phyloP scores from a whole-genome alignment of 2,329 filamentous ascomycete genomes.

The Neonectria sp. region DNA sequence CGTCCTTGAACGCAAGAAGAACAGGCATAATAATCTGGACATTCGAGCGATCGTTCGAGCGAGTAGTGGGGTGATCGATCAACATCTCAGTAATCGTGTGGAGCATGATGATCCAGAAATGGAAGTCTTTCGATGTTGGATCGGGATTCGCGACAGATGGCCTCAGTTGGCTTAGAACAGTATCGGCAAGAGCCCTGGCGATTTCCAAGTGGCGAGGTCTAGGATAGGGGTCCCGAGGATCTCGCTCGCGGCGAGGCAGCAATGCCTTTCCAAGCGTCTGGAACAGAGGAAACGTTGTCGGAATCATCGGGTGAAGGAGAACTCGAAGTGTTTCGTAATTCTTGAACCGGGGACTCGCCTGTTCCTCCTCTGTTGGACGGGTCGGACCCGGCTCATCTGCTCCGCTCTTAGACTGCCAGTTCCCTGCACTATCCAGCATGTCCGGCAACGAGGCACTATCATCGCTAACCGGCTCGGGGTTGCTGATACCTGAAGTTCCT shows the following conservation, averaged over 20 bases:
- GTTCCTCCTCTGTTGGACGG: slow-evolving; percentile 60
- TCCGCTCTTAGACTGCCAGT: slow-evolving; percentile 45
- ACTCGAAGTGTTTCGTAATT: slow-evolving; percentile 86
- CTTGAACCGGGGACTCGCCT: slow-evolving; percentile 65
- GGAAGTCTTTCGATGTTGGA: slow-evolving; percentile 75
- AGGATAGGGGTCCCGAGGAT: slow-evolving; percentile 71
- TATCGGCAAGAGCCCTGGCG: slow-evolving; percentile 78
- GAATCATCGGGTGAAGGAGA: slow-evolving; percentile 83
- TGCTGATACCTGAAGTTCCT: slow-evolving; percentile 34
- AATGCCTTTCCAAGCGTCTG: slow-evolving; percentile 88
- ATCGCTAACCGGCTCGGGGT: slow-evolving; percentile 47
- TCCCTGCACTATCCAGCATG: slow-evolving; percentile 48
- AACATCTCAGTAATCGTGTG: slow-evolving; percentile 84
- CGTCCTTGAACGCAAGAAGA: slow-evolving; percentile 88
- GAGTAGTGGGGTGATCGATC: slow-evolving; percentile 72
- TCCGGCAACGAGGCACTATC: slow-evolving; percentile 51
- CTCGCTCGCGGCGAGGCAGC: slow-evolving; percentile 76
- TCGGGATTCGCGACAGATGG: slow-evolving; percentile 59
- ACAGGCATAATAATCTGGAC: slow-evolving; percentile 79
- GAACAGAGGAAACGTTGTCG: slow-evolving; percentile 87
- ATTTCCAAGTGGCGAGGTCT: slow-evolving; percentile 69
- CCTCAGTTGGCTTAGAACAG: slow-evolving; percentile 77
- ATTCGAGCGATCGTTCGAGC: slow-evolving; percentile 64
- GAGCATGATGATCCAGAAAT: slow-evolving; percentile 87
- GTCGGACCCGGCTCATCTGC: slow-evolving; percentile 41